Percentiles rank a stretch among this genome's conserved stretches.
Evolutionary conservation across 1,284 basidiomycete species (phyloP).

Genomic region (Xerocomus nothofagi): DNA sequence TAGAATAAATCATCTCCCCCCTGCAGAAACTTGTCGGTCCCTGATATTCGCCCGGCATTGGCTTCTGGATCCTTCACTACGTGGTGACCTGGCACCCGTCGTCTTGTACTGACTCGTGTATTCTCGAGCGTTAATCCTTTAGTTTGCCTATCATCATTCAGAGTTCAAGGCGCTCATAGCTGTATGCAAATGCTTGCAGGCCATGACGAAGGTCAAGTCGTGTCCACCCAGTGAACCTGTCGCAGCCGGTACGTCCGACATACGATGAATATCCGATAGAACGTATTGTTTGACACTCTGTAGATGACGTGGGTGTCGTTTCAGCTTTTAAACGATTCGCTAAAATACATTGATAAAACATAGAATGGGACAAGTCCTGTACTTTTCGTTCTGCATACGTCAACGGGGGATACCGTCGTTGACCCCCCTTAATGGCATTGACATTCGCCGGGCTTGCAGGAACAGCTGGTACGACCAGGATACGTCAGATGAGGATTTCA

Average conservation of each 20-base stretch:
- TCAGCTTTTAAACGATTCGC: too few relatives aligned
- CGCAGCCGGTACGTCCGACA: too few relatives aligned
- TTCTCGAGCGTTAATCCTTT: too few relatives aligned
- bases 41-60: not conserved
- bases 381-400: not conserved
- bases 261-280: too few relatives aligned
- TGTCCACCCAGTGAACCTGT: too few relatives aligned
- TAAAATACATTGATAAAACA: not conserved
- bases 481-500: not conserved
- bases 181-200: not conserved
- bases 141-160: too few relatives aligned
- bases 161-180: too few relatives aligned
- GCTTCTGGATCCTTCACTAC: not conserved
- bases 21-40: not conserved
- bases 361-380: not conserved
- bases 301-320: too few relatives aligned
- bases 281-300: too few relatives aligned
- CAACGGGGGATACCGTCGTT: not conserved
- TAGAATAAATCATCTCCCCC: not conserved
- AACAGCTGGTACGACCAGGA: slow-evolving; percentile 11
- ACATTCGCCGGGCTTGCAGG: slow-evolving; percentile 22
- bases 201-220: not conserved
- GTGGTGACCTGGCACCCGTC: not conserved
- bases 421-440: slow-evolving; percentile 11
- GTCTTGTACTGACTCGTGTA: too few relatives aligned